Evolutionary conservation across 805 yeast genomes (phyloP).

Genomic region (Candida boidinii): DNA sequence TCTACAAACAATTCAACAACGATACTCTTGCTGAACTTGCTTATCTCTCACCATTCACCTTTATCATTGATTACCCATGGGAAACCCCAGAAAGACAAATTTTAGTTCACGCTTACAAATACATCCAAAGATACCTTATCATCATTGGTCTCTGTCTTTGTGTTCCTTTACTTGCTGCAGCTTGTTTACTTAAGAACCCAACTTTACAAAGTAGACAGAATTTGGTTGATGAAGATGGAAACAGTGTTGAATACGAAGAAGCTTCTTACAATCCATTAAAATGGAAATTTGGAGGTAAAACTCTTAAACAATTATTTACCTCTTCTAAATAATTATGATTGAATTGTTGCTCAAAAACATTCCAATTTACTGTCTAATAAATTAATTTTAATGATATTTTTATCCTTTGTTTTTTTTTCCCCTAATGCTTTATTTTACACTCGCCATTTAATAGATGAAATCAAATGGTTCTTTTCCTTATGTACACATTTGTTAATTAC

Average conservation of each 20-base stretch:
- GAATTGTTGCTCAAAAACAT: too few species aligned
- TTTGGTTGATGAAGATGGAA: conserved; percentile 8
- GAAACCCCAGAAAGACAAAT: conserved; percentile 54
- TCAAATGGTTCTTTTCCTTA: too few species aligned
- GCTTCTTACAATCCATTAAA: conserved; percentile 1
- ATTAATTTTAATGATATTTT: too few species aligned
- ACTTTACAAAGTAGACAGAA: conserved; percentile 11
- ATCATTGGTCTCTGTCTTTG: conserved; percentile 47
- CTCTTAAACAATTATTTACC: too few species aligned
- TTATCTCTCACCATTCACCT: conserved; percentile 46
- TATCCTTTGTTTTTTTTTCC: too few species aligned
- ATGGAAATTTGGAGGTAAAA: neutral
- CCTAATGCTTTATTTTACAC: too few species aligned
- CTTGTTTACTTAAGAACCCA: conserved; percentile 43
- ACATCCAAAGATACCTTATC: conserved; percentile 50
- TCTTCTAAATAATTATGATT: too few species aligned
- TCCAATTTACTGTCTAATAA: too few species aligned
- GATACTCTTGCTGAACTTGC: conserved; percentile 34
- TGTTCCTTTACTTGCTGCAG: conserved; percentile 38
- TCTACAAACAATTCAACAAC: conserved; percentile 29
- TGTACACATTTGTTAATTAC: too few species aligned
- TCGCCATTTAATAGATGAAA: too few species aligned
- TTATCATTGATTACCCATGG: conserved; percentile 42
- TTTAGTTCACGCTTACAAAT: conserved; percentile 47
- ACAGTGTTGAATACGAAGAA: neutral